Evolutionary conservation across 2,329 filamentous ascomycete genomes (phyloP).

Genomic region (Fusarium denticulatum): DNA sequence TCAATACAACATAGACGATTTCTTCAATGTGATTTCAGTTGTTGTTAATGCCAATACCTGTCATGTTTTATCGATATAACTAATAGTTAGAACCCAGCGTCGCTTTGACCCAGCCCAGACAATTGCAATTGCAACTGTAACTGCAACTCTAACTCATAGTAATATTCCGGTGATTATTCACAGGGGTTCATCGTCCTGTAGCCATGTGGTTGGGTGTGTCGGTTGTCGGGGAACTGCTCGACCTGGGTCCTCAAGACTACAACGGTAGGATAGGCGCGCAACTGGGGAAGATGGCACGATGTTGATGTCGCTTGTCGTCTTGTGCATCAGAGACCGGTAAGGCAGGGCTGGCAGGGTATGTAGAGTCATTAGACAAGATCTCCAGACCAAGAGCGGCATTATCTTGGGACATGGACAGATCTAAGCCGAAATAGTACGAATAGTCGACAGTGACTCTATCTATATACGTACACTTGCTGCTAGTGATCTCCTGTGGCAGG

Average conservation of each 20-base stretch:
- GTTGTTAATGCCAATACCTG: neutral
- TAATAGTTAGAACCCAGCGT: neutral
- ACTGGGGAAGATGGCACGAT: conserved; percentile 26
- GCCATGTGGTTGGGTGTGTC: conserved; percentile 29
- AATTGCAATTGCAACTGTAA: neutral
- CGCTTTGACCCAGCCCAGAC: neutral
- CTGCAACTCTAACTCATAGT: neutral
- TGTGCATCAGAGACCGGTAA: neutral
- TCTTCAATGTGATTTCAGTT: neutral
- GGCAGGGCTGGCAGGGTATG: neutral
- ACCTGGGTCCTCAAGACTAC: neutral
- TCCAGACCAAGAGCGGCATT: neutral
- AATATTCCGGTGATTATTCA: conserved; percentile 17
- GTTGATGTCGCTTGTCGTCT: conserved; percentile 22
- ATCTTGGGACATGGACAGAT: neutral
- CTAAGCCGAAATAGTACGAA: conserved; percentile 25
- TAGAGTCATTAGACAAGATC: neutral
- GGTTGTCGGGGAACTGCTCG: conserved; percentile 10
- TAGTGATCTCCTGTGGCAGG: conserved; percentile 12
- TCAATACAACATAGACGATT: neutral
- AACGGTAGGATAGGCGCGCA: conserved; percentile 14
- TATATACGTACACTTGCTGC: neutral
- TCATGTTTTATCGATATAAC: neutral
- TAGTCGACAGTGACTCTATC: conserved; percentile 16
- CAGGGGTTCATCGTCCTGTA: neutral